Evolutionary conservation across 768 basidiomycete genomes (phyloP).

Genomic region (Phanerodontia chrysosporium): DNA sequence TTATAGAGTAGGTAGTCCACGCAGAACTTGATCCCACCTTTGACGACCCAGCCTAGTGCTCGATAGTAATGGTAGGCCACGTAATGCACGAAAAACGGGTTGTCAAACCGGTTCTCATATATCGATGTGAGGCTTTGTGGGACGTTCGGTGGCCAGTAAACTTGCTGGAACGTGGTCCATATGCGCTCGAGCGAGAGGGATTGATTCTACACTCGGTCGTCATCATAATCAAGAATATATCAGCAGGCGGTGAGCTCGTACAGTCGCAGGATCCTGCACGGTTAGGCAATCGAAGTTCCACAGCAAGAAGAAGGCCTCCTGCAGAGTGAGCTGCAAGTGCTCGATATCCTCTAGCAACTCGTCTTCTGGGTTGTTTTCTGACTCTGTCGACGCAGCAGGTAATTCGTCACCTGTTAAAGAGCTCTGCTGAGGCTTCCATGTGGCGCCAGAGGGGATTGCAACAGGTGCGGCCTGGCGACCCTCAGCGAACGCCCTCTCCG

Average conservation of each 20-base stretch:
- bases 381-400: too few relatives aligned
- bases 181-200: conserved; percentile 53
- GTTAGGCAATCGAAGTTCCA: conserved; percentile 84
- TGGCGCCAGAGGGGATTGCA: conserved; percentile 74
- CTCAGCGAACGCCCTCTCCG: conserved; percentile 70
- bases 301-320: conserved; percentile 84
- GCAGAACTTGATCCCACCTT: conserved; percentile 95
- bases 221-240: neutral
- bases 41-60: conserved; percentile 95
- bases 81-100: conserved; percentile 89
- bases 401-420: neutral
- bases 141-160: conserved; percentile 39
- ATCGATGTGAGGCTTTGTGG: conserved; percentile 21
- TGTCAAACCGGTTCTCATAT: conserved; percentile 61
- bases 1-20: conserved; percentile 94
- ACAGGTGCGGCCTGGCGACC: conserved; percentile 60
- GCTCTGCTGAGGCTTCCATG: conserved; percentile 59
- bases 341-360: conserved; percentile 70
- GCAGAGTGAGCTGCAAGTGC: conserved; percentile 85
- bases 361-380: conserved; percentile 30
- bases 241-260: conserved; percentile 31
- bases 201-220: conserved; percentile 37
- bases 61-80: conserved; percentile 92
- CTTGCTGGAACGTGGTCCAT: conserved; percentile 61
- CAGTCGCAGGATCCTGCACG: conserved; percentile 61